Base-by-base conservation (phyloP, 2,329 filamentous ascomycete genomes). In the Calcarisporium arbuscula region DNA sequence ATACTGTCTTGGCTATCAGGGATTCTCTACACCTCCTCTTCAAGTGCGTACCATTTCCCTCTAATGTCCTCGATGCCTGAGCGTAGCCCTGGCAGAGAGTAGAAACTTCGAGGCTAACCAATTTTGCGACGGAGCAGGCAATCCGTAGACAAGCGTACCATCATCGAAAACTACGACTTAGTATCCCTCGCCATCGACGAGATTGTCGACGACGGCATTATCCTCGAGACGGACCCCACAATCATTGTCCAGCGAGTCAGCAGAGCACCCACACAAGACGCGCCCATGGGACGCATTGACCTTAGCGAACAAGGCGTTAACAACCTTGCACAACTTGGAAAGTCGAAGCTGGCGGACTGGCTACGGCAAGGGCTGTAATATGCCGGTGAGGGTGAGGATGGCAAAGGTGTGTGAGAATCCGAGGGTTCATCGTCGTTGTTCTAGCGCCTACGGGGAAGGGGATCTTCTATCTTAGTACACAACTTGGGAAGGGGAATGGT, bases 141-240 rank as follows among this genome's bases (percentile, higher is more conserved):
- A 74, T 87, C 87, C 21, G 89, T 94, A 32, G 92, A 98, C 69
- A 95, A 95, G 74, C 82, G 92, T 48, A 96, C 92, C 38, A 88
- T 96, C 47, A 82, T 96, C 54, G 92, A 98, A 66, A 96, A 96
- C 74, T 98, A 96, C 70, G 92, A 96, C 62, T 76, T 96, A 16
- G 85, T 95, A 43, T 85, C 88, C 11, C 77, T 98, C 35, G 86
- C 89, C 28, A 85, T 98, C 45, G 92, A 98, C 61, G 92, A 98
- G 63, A 90, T 94, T 43, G 78, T 94, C 35, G 88, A 95, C 62
- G 88, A 94, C 55, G 92, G 92, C 41, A 94, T 96, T 57, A 90
- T 98, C 50, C 78, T 98, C 42, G 92, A 98, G 68, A 96, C 90
- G 1, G 92, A 98, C 59, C 89, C 92, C 1, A 90, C 92, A 44